Evolutionary conservation across 2,329 filamentous ascomycete species (phyloP), one percentile per base, ranked within the genome.

Genomic region (Fusarium hostae): DNA sequence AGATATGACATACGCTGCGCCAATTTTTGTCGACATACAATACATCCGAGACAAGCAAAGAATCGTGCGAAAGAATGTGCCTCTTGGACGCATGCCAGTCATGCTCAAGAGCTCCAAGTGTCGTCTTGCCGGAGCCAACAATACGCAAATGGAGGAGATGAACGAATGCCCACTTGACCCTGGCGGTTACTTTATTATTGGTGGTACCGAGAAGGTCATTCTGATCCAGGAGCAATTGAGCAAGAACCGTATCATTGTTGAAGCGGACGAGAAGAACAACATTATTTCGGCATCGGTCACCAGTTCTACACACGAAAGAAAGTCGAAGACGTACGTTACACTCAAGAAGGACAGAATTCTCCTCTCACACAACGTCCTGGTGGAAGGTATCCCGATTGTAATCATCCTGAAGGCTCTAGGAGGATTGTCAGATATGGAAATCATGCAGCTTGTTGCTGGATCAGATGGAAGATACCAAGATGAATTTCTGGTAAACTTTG

Each of bases 201-300:
- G 95, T 76, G 96, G 96, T 50, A 98, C 97, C 24, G 96, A 99
- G 81, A 99, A 99, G 85, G 96, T 99, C 75, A 99, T 99, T 78
- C 85, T 99, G 45, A 97, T 99, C 18, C 96, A 99, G 81, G 97
- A 99, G 79, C 96, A 99, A 83, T 85, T 99, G 79, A 99, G 96
- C 87, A 99, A 99, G 88, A 99, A 99, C 82, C 91, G 96, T 84
- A 93, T 99, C 77, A 98, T 99, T 79, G 95, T 99, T 20, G 97
- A 99, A 82, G 91, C 94, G 60, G 93, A 95, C 76, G 88, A 91
- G 57, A 97, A 97, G 84, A 98, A 98, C 82, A 93, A 93, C 66
- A 91, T 97, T 71, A 95, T 98, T 62, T 94, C 95, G 74, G 96
- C 97, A 40, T 98, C 96, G 3, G 96, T 98, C 34, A 99, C 95